Base-by-base conservation (phyloP, 1,284 basidiomycete genomes). In the Pseudozyma pruni region DNA sequence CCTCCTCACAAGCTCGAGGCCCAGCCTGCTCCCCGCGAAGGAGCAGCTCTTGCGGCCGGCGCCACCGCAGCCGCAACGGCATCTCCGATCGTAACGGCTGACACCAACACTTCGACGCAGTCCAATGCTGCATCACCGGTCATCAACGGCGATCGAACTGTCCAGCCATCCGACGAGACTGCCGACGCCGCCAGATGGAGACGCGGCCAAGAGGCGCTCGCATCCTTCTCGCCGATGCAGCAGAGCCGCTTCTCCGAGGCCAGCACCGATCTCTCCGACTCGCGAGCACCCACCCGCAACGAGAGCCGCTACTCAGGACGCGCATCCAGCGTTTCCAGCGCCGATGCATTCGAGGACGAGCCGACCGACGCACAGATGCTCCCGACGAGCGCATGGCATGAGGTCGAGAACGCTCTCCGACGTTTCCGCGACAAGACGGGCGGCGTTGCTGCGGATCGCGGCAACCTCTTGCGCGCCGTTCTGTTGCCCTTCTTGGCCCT, bases 401-500 rank as follows among this genome's bases (percentile, higher is more conserved):
- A 79, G 39, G 72, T 79, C 16, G 75, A 79, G 25, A 63, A 62
- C 34, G 72, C 77, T 2, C 56, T 78, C 7, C 46, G 54, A 19
- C 55, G 72, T n/a, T 79, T 79, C 58, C 59, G 64, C 27, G 74
- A 75, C 31, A 57, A 53, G 22, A 14, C 46, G 6, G 11, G 39
- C 6, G 47, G 46, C 16, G 46, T 44, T 2, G 32, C 59, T 38
- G 44, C 69, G 8, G 76, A 79, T 38, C 76, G 76, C 32, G 78
- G 76, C 51, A 61, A 61, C 17, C 48, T 78, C 32, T 56, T 79
- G 20, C 72, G 78, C 29, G 60, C 64, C 42, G 61, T 79, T 20
- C 64, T 79, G 27, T 43, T 79, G 10, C 78, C 78, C 38, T 79
- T 79, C 53, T 46, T 79, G n/a, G 75, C 75, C 8, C 70, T 79